Conservation (phyloP, 352 stramenopile species). For the Pythium periplocum region DNA sequence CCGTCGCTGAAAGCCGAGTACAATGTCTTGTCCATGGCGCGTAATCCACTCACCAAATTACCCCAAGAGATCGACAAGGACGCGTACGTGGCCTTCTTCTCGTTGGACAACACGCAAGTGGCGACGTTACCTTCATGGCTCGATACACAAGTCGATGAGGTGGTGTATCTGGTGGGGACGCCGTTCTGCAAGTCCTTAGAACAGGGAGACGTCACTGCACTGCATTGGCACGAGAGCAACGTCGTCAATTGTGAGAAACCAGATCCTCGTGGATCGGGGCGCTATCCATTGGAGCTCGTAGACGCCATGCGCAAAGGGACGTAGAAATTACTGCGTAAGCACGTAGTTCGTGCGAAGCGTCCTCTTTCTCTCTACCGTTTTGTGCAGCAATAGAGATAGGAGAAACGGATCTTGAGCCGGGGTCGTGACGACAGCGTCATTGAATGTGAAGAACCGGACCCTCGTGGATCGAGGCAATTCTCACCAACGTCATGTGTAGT, state of each 20-base stretch:
- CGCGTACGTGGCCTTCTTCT: conserved; percentile 2
- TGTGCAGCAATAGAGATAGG: no score
- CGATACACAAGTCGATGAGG: not conserved
- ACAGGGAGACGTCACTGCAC: not conserved
- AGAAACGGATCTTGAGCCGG: no score
- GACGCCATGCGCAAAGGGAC: no score
- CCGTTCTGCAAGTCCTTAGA: not conserved
- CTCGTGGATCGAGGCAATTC: no score
- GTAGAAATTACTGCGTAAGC: no score
- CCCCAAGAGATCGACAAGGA: not conserved
- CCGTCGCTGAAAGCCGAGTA: not conserved
- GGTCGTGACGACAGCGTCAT: no score
- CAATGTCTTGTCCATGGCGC: conserved; percentile 9
- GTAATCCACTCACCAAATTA: conserved; percentile 10
- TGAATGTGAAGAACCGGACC: no score
- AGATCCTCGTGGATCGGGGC: conserved; percentile 2
- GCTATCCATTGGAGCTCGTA: conserved; percentile 9
- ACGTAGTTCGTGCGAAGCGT: no score
- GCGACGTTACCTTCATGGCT: conserved; percentile 3
- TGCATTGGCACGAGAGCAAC: no score
- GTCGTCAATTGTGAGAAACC: not conserved
- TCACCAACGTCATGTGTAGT: no score
- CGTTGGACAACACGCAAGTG: conserved; percentile 6
- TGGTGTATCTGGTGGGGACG: not conserved
- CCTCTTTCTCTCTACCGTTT: no score